These are phyloP conservation scores for Evansstolkia leycettana DNA, from an alignment of 495 filamentous ascomycete genomes.

Conservation along the genomic window DNA sequence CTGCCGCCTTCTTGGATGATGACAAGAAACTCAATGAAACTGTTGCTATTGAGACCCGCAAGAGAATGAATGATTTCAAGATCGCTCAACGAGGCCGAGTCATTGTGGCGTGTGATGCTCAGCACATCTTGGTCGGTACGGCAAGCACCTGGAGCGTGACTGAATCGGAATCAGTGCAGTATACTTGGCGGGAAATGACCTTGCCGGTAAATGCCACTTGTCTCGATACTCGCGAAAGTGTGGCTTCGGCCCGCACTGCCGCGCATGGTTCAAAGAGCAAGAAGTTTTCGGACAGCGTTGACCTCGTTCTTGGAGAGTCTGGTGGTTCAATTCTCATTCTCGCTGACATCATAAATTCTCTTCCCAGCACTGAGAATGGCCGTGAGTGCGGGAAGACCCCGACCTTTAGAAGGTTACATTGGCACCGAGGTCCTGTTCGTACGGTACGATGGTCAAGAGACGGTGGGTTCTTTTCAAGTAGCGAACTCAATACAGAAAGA, in stretches of 20 bases:
- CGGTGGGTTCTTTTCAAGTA: conserved; percentile 50
- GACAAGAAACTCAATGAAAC: conserved; percentile 14
- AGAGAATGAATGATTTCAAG: conserved; percentile 21
- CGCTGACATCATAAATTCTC: conserved; percentile 51
- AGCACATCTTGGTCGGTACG: conserved; percentile 23
- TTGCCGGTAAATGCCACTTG: conserved; percentile 22
- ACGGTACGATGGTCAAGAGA: conserved; percentile 80
- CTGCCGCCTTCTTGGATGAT: conserved; percentile 10
- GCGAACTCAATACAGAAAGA: background rate
- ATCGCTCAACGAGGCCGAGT: conserved; percentile 18
- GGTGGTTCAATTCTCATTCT: conserved; percentile 69
- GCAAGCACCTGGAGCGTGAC: conserved; percentile 5
- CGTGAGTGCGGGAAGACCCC: conserved; percentile 27
- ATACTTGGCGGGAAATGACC: conserved; percentile 39
- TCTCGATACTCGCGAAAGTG: conserved; percentile 17
- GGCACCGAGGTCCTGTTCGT: conserved; percentile 76
- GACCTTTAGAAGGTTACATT: conserved; percentile 53
- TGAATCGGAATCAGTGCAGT: conserved; percentile 16
- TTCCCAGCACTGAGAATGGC: conserved; percentile 28
- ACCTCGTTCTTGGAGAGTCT: conserved; percentile 64
- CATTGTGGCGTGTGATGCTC: conserved; percentile 23
- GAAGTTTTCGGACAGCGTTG: conserved; percentile 29
- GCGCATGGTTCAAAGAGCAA: conserved; percentile 1
- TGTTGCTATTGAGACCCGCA: conserved; percentile 16
- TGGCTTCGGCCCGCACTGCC: conserved; percentile 20